These are phyloP conservation scores for Coleophoma cylindrospora DNA, from an alignment of 2,329 filamentous ascomycete species.

Conservation along the genomic window DNA sequence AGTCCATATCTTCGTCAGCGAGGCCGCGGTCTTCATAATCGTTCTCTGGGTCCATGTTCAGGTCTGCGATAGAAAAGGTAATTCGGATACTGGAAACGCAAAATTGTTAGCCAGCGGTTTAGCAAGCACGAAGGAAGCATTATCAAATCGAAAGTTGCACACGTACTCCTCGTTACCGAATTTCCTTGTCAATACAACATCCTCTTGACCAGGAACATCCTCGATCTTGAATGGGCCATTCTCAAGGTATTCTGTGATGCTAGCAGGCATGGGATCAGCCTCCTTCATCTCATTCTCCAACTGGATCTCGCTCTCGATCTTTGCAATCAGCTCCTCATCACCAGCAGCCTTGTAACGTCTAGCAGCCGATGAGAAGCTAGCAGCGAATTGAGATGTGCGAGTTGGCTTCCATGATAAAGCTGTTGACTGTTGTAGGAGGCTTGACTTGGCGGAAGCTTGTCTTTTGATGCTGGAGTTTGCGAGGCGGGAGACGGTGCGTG, in stretches of 20 bases:
- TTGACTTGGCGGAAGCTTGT: constrained; percentile 31
- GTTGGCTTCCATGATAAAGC: constrained; percentile 9
- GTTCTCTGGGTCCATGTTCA: constrained; percentile 59
- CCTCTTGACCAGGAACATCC: constrained; percentile 80
- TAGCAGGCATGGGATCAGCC: constrained; percentile 65
- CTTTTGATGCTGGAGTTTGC: constrained; percentile 45
- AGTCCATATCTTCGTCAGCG: constrained; percentile 43
- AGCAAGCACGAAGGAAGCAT: not conserved
- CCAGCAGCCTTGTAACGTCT: constrained; percentile 35
- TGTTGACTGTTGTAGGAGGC: constrained; percentile 20
- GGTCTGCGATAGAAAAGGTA: constrained; percentile 79
- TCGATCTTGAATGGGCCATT: constrained; percentile 79
- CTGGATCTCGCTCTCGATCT: constrained; percentile 78
- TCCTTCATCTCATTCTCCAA: constrained; percentile 78
- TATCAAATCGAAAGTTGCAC: no score
- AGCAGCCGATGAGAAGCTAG: constrained; percentile 33
- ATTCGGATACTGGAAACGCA: constrained; percentile 59
- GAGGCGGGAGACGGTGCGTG: constrained; percentile 57
- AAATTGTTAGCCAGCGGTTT: constrained; percentile 13
- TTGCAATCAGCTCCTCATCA: constrained; percentile 77
- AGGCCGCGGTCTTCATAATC: constrained; percentile 53
- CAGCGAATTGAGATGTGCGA: constrained; percentile 18
- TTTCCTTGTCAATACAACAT: constrained; percentile 76
- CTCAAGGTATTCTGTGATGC: constrained; percentile 82
- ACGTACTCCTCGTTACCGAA: constrained; percentile 84